Evolutionary conservation across 1,139 yeast species (phyloP).

Genomic region (Kluyveromyces sp.): DNA sequence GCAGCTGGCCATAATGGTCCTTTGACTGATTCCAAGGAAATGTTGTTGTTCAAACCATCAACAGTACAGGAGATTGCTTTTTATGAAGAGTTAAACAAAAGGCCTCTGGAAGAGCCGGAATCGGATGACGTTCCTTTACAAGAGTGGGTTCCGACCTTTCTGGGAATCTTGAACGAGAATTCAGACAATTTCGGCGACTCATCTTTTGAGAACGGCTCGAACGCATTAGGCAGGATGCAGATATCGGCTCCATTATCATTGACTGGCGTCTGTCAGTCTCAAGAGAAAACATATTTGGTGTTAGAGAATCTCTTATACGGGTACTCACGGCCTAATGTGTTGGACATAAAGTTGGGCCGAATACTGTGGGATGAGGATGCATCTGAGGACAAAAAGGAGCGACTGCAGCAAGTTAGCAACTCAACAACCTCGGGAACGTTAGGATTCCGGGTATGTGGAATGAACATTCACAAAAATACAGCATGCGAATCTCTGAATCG

Average conservation of each 20-base stretch:
- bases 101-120: slow-evolving; percentile 19
- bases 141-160: slow-evolving; percentile 49
- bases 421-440: slow-evolving; percentile 76
- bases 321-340: slow-evolving; percentile 56
- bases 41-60: slow-evolving; percentile 67
- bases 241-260: background rate
- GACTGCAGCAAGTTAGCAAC: slow-evolving; percentile 58
- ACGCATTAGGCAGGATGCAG: background rate
- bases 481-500: slow-evolving; percentile 11
- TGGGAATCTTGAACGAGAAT: slow-evolving; percentile 42
- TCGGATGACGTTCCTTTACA: slow-evolving; percentile 35
- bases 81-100: slow-evolving; percentile 37
- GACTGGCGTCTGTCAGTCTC: slow-evolving; percentile 6
- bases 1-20: slow-evolving; percentile 95
- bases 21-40: slow-evolving; percentile 51
- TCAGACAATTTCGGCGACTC: slow-evolving; percentile 20
- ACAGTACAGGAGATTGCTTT: slow-evolving; percentile 61
- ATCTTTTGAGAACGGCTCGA: slow-evolving; percentile 13
- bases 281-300: slow-evolving; percentile 44
- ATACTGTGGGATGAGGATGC: slow-evolving; percentile 59
- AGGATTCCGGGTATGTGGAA: slow-evolving; percentile 78
- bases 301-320: slow-evolving; percentile 63
- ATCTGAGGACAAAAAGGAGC: slow-evolving; percentile 47
- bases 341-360: slow-evolving; percentile 80
- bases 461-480: slow-evolving; percentile 47